phyloP scores from a whole-genome alignment of 495 filamentous ascomycete species.

The Penicillium alfredii region DNA sequence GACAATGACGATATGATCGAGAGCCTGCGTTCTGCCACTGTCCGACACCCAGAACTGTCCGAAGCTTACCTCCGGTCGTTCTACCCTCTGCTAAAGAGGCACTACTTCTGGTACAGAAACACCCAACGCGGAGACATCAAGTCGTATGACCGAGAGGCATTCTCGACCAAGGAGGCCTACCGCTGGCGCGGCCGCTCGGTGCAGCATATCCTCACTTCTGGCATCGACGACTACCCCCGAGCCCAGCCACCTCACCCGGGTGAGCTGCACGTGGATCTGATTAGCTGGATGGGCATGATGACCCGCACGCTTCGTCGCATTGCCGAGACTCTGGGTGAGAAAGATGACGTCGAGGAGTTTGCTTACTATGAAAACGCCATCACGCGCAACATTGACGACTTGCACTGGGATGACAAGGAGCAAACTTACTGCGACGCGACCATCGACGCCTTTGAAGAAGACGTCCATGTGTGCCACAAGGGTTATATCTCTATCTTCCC shows the following conservation, averaged over 20 bases:
- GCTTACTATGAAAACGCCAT: conserved; percentile 72
- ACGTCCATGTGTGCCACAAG: conserved; percentile 85
- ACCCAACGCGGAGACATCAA: conserved; percentile 90
- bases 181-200: conserved; percentile 90
- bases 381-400: conserved; percentile 79
- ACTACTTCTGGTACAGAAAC: conserved; percentile 90
- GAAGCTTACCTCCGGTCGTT: conserved; percentile 69
- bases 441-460: conserved; percentile 92
- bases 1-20: conserved; percentile 22
- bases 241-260: conserved; percentile 95
- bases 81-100: conserved; percentile 86
- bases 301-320: conserved; percentile 72
- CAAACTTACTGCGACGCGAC: conserved; percentile 92
- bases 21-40: conserved; percentile 49
- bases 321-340: conserved; percentile 61
- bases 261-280: conserved; percentile 90
- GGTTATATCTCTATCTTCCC: conserved; percentile 94
- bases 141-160: conserved; percentile 81
- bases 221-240: conserved; percentile 92
- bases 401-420: conserved; percentile 80
- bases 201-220: conserved; percentile 83
- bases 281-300: conserved; percentile 97
- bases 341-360: conserved; percentile 68
- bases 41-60: conserved; percentile 62
- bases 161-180: conserved; percentile 83